phyloP scores from a whole-genome alignment of 805 yeast species.

The Tetrapisispora fleetii region DNA sequence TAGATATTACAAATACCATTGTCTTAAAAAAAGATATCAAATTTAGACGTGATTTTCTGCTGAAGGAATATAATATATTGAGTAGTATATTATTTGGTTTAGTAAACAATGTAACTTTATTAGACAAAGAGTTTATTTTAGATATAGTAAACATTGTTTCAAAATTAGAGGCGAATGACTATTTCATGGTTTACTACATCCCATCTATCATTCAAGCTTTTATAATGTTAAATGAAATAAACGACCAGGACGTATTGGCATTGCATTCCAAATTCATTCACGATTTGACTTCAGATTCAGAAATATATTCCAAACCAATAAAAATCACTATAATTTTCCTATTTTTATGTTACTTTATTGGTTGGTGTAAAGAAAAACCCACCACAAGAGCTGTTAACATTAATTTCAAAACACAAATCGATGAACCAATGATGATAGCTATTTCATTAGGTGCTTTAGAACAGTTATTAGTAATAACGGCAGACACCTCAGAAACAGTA shows the following conservation, averaged over 20 bases:
- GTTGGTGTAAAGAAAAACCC: conserved; percentile 52
- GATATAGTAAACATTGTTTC: conserved; percentile 38
- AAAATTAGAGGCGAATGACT: conserved; percentile 48
- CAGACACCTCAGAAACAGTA: conserved; percentile 40
- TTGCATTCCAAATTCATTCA: conserved; percentile 32
- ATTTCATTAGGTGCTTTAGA: conserved; percentile 64
- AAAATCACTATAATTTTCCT: conserved; percentile 40
- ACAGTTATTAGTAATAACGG: conserved; percentile 48
- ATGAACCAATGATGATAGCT: conserved; percentile 47
- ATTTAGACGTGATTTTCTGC: conserved; percentile 53
- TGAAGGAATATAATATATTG: conserved; percentile 58
- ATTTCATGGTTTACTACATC: conserved; percentile 51
- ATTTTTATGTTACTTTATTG: conserved; percentile 48
- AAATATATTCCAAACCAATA: conserved; percentile 37
- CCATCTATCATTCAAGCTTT: conserved; percentile 47
- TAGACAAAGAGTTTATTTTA: conserved; percentile 29
- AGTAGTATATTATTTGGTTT: conserved; percentile 55
- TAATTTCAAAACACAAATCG: conserved; percentile 47
- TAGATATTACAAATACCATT: conserved; percentile 39
- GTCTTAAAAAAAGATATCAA: conserved; percentile 40
- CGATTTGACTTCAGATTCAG: conserved; percentile 31
- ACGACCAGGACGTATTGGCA: conserved; percentile 31
- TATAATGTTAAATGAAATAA: conserved; percentile 29
- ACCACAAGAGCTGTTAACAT: conserved; percentile 34
- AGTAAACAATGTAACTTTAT: conserved; percentile 30